A percentile compares a stretch with the other conserved stretches of the same genome.
These are phyloP conservation scores for Talaromyces borbonicus DNA, from an alignment of 495 filamentous ascomycete genomes.

Conservation along the genomic window DNA sequence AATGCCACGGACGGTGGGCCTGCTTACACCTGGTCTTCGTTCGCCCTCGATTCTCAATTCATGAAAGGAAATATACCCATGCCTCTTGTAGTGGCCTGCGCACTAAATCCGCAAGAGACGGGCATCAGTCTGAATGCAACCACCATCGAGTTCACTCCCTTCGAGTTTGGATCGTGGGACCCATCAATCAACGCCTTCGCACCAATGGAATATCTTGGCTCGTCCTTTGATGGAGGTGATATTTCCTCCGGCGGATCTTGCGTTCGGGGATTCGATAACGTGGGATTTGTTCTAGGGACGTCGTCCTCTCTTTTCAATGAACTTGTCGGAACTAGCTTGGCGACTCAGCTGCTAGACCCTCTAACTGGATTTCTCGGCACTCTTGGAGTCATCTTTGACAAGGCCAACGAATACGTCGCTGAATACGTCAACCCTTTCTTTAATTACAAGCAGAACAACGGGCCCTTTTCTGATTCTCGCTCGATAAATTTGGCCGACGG, in stretches of 20 bases:
- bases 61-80: constrained; percentile 62
- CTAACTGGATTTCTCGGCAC: constrained; percentile 39
- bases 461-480: constrained; percentile 42
- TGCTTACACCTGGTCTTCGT: constrained; percentile 79
- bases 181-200: constrained; percentile 72
- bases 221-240: constrained; percentile 61
- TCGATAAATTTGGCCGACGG: constrained; percentile 77
- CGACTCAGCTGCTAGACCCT: constrained; percentile 42
- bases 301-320: constrained; percentile 86
- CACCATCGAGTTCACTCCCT: constrained; percentile 80
- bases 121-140: constrained; percentile 69
- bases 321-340: constrained; percentile 50
- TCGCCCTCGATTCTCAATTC: constrained; percentile 60
- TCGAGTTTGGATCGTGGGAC: constrained; percentile 78
- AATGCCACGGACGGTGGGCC: constrained; percentile 69
- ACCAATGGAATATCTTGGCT: constrained; percentile 66
- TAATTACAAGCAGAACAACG: constrained; percentile 52
- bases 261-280: constrained; percentile 74
- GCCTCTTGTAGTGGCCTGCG: constrained; percentile 73
- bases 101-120: constrained; percentile 52
- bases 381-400: constrained; percentile 46
- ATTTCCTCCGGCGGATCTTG: constrained; percentile 55
- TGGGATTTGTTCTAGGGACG: constrained; percentile 81
- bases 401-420: constrained; percentile 66
- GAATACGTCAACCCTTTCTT: constrained; percentile 86